Evolutionary conservation across 768 basidiomycete species (phyloP).

Genomic region (Lactifluus pinguis): DNA sequence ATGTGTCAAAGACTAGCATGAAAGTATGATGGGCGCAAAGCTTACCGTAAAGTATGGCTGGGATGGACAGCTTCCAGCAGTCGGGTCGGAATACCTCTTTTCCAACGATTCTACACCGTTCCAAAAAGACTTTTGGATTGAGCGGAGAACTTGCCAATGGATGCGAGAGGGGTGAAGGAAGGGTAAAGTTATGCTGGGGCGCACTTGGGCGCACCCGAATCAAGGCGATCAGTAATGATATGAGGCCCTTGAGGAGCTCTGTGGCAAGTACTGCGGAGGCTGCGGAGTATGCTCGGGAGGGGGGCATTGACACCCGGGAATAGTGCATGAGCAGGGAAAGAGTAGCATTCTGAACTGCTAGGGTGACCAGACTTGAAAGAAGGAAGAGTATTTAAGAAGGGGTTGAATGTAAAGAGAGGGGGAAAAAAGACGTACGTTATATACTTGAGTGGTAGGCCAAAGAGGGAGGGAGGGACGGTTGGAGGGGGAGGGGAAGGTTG

Average conservation of each 20-base stretch:
- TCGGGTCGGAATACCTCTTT: slow-evolving; percentile 78
- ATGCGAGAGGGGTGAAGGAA: slow-evolving; percentile 19
- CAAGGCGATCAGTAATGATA: slow-evolving; percentile 83
- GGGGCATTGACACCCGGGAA: slow-evolving; percentile 74
- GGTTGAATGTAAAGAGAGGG: neutral
- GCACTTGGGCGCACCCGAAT: slow-evolving; percentile 40
- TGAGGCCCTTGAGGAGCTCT: slow-evolving; percentile 85
- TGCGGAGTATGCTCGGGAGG: slow-evolving; percentile 79
- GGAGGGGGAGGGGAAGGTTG: slow-evolving; percentile 25
- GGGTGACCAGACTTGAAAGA: slow-evolving; percentile 56
- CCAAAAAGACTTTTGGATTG: slow-evolving; percentile 29
- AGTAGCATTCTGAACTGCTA: slow-evolving; percentile 87
- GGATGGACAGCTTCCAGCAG: slow-evolving; percentile 97
- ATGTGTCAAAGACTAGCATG: slow-evolving; percentile 6
- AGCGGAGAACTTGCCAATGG: slow-evolving; percentile 28
- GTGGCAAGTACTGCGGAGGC: slow-evolving; percentile 90
- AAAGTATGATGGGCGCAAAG: neutral
- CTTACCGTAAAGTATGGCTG: slow-evolving; percentile 84
- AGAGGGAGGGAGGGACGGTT: slow-evolving; percentile 38
- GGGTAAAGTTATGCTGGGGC: slow-evolving; percentile 23
- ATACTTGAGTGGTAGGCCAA: slow-evolving; percentile 70
- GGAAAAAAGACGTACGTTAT: slow-evolving; percentile 49
- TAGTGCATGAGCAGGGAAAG: slow-evolving; percentile 95
- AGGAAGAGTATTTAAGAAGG: neutral
- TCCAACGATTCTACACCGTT: slow-evolving; percentile 47